Evolutionary conservation across 2,329 filamentous ascomycete species (phyloP).

Genomic region (Gaeumannomyces sp.): DNA sequence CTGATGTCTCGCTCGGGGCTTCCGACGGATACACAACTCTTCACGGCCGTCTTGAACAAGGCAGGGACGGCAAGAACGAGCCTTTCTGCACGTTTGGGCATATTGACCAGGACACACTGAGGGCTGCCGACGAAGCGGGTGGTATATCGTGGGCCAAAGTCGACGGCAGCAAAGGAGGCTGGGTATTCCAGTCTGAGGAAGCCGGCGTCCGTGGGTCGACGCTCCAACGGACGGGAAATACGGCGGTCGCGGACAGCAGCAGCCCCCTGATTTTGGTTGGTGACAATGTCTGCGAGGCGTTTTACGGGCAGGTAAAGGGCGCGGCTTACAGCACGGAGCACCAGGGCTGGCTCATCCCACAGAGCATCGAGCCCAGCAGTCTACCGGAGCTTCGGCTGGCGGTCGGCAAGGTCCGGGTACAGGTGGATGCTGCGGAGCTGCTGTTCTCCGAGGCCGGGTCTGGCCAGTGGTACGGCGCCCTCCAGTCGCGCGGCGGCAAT

Average conservation of each 20-base stretch:
- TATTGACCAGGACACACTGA: constrained; percentile 59
- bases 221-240: constrained; percentile 43
- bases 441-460: constrained; percentile 49
- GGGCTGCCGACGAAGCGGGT: constrained; percentile 39
- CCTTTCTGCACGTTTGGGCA: constrained; percentile 70
- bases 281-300: constrained; percentile 52
- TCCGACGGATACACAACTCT: constrained; percentile 46
- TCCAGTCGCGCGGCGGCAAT: constrained; percentile 55
- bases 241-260: constrained; percentile 65
- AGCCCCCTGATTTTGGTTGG: constrained; percentile 62
- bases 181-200: constrained; percentile 55
- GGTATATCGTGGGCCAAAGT: constrained; percentile 47
- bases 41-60: constrained; percentile 58
- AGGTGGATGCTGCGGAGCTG: constrained; percentile 57
- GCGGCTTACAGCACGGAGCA: constrained; percentile 46
- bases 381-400: constrained; percentile 58
- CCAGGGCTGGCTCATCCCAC: constrained; percentile 61
- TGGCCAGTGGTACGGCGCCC: constrained; percentile 55
- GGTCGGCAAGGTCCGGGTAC: constrained; percentile 48
- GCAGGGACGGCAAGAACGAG: constrained; percentile 34
- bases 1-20: background rate
- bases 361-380: constrained; percentile 39
- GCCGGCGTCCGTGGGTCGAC: constrained; percentile 50
- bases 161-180: constrained; percentile 48
- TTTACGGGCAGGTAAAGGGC: constrained; percentile 60